Base-by-base conservation (phyloP, 2,329 filamentous ascomycete species). In the Chaetothyriales sp. region DNA sequence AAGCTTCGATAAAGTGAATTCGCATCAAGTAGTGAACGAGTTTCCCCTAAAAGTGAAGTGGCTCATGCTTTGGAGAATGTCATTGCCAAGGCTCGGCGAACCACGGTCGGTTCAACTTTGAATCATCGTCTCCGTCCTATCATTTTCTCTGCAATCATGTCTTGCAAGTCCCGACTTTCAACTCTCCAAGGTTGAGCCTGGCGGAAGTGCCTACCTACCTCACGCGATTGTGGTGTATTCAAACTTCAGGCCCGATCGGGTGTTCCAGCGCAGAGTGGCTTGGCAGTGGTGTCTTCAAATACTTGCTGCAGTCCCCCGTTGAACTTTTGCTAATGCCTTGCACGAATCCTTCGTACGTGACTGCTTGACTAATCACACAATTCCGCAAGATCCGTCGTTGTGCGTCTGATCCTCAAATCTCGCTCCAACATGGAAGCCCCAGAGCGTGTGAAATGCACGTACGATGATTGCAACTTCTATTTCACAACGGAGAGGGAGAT, bases 401-500 rank as follows among this genome's bases (percentile, higher is more conserved):
- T 44, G 44, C 20, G 33, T 15, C 33, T 15, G 10, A 40, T 40
- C 7, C 10, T 40, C 9, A 13, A 40, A 13, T 40, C 33, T 40
- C 33, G 5, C 15, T 40, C 15, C 33, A 40, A 15, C 33, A 40
- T 40, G 33, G 33, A 40, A 15, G 7, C 33, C 33, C 15, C 53
- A 51, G 51, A 53, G 15, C 18, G 10, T 29, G n/a, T 60, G 49
- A 55, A 58, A 44, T 78, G 76, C 64, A 71, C 70, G 6, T 76
- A 69, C 53, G 48, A 63, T 2, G 61, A 67, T 48, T 81, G 78
- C 65, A 55, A 60, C 19, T 61, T 65, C 43, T 64, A 60, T 18
- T 81, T 81, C 62, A 56, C 65, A 7, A 71, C 66, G 0, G 61
- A 65, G 9, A 65, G 69, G 44, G 67, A 68, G 1, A 74, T 80